Evolutionary conservation across 768 basidiomycete species (phyloP).

Genomic region (Candolleomyces efflorescens): DNA sequence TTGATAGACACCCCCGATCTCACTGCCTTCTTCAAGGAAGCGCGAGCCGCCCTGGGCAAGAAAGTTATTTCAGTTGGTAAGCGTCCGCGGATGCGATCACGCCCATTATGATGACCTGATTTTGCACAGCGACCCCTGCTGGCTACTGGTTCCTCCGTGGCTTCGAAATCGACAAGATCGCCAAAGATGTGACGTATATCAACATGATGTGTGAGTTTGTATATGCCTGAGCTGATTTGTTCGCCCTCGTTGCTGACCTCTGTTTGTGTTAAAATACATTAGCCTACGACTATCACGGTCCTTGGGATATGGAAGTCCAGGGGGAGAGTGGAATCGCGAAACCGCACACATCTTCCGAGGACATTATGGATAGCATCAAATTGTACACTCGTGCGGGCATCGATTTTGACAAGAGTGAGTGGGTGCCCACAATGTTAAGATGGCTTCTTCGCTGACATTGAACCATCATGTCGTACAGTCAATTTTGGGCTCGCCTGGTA

Average conservation of each 20-base stretch:
- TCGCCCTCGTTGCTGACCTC: too few relatives aligned
- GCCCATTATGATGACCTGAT: background rate
- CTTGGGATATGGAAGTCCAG: constrained; percentile 18
- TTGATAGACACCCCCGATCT: constrained; percentile 17
- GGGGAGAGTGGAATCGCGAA: constrained; percentile 15
- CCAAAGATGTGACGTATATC: constrained; percentile 11
- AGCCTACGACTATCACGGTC: constrained; percentile 20
- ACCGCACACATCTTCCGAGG: constrained; percentile 18
- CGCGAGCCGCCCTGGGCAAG: constrained; percentile 9
- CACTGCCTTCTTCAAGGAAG: constrained; percentile 14
- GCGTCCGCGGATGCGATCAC: background rate
- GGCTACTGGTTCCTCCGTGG: constrained; percentile 19
- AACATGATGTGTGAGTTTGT: constrained; percentile 20
- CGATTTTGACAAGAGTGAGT: constrained; percentile 10
- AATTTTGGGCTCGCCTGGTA: constrained; percentile 20
- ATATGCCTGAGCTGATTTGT: too few relatives aligned
- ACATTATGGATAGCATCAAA: constrained; percentile 16
- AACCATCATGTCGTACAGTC: constrained; percentile 11
- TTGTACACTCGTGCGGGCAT: constrained; percentile 18
- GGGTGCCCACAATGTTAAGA: background rate
- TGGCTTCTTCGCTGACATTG: too few relatives aligned
- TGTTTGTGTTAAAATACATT: too few relatives aligned
- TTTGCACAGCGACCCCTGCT: constrained; percentile 12
- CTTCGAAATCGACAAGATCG: constrained; percentile 22
- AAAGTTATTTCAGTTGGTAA: constrained; percentile 11